Evolutionary conservation across 768 basidiomycete species (phyloP).

Genomic region (Favolaschia claudopus): DNA sequence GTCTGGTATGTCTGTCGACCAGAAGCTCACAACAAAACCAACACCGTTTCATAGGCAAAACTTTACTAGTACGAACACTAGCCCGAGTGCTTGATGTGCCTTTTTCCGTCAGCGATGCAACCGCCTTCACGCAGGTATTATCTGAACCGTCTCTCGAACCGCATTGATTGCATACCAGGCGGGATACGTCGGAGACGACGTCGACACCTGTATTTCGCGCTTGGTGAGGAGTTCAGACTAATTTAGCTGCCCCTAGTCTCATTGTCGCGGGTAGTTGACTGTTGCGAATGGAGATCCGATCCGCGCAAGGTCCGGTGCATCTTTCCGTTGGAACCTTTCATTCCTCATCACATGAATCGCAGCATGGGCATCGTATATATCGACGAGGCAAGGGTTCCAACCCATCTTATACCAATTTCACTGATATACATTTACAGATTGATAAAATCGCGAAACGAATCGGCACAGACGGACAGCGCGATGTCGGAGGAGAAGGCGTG

Average conservation of each 20-base stretch:
- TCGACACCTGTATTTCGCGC: constrained; percentile 89
- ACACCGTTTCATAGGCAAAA: constrained; percentile 70
- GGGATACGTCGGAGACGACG: constrained; percentile 95
- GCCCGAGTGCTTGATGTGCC: constrained; percentile 92
- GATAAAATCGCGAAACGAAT: constrained; percentile 88
- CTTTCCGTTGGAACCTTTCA: background rate
- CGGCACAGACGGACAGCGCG: constrained; percentile 76
- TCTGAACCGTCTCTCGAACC: background rate
- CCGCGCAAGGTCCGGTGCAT: constrained; percentile 71
- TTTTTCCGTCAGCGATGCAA: constrained; percentile 93
- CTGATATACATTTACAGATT: no score
- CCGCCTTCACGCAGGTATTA: constrained; percentile 86
- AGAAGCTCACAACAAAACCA: background rate
- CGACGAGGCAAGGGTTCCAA: no score
- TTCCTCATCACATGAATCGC: constrained; percentile 5
- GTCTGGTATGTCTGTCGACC: constrained; percentile 76
- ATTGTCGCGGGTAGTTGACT: constrained; percentile 64
- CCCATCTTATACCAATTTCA: no score
- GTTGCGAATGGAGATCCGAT: constrained; percentile 89
- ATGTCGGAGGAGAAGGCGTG: constrained; percentile 96
- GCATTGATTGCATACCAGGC: constrained; percentile 50
- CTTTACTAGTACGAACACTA: constrained; percentile 88
- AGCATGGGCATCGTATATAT: constrained; percentile 96
- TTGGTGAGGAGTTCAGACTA: constrained; percentile 55
- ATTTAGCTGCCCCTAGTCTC: background rate